Evolutionary conservation across 768 basidiomycete genomes (phyloP), one percentile per base, ranked within the genome.

Genomic region (Antrodiella citrinella): DNA sequence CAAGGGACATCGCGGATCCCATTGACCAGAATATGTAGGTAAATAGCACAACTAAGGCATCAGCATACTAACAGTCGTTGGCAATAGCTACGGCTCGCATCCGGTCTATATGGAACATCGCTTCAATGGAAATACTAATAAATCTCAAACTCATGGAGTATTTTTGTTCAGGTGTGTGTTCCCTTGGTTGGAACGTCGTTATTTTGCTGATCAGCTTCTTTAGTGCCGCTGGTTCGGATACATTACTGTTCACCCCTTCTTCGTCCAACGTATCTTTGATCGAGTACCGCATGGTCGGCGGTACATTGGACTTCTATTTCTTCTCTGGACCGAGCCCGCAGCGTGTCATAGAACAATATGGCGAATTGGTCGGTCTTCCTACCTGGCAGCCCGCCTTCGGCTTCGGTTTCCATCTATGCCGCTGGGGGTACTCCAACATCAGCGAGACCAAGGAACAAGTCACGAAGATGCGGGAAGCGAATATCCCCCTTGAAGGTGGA

Each of bases 301-400:
- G 88, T 15, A 81, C 80, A 0, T 67, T 90, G 25, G 84, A 89
- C 65, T 80, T 90, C 55, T 89, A 88, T 70, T 88, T 86, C 67
- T 75, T 89, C 61, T 77, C 70, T 4, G 75, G 75, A 12, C 69
- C 69, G 7, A 62, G 53, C n/a, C 75, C 81, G 21, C 67, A 68
- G 42, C 63, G 65, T n/a, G 86, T 87, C 7, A 75, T 85, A 45
- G 75, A 83, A 53, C 86, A 90, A 63, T 86, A 89, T 57, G 77
- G 81, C 3, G 73, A 68, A 26, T 66, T 80, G n/a, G 72, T 85
- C 22, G 86, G 86, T 3, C 67, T 77, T 35, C 84, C 87, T 2
- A 77, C 76, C 24, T 82, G 84, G 77, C 80, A 82, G 60, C 86
- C 86, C 2, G 70, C 71, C 30, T 90, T 85, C 83, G 80, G 78